Base-by-base conservation (phyloP, 116 monocot species). In the Trichopus zeylanicus region DNA sequence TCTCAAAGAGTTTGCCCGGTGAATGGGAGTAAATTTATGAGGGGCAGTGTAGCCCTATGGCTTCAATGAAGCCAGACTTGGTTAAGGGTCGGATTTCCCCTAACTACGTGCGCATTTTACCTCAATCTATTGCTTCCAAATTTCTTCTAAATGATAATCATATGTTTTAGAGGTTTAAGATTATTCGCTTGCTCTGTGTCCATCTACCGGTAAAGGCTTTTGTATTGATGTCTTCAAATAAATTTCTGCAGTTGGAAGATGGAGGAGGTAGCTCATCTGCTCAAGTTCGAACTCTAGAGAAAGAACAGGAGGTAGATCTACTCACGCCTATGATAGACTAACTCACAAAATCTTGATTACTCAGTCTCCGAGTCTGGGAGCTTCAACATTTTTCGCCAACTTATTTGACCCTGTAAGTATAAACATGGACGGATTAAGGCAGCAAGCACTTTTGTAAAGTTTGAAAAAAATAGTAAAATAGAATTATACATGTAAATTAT, bases 211-310 rank as follows among this genome's bases (percentile, higher is more conserved):
- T 48, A 13, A 52, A 25, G 5, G 23, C 13, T 28, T 12, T 9
- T 16, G 4, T 28, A 53, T 46, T 3, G 3, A 7, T 46, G 3
- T 46, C 6, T 23, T 10, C 13, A 27, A 13, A 26, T 53, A 22
- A 53, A 15, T 53, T 29, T 26, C 7, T 27, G 27, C 26, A 53
- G 53, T 28, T 53, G 12, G 53, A 27, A 53, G 53, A 53, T 53
- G 27, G 28, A 28, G 26, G 27, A 28, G n/a, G n/a, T n/a, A 53
- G 12, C 26, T 28, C 26, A 53, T 28, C 26, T 13, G 25, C 28
- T 53, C 53, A 28, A 28, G 28, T 26, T 53, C 25, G 22, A 6
- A 23, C 53, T 22, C 27, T 27, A 27, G 15, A 27, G 15, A 12
- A 53, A 53, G 28, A 12, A 27, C 11, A 11, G 2, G 53, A 1